Evolutionary conservation across 2,329 filamentous ascomycete genomes (phyloP).

Genomic region (Pseudocercospora fijiensis): DNA sequence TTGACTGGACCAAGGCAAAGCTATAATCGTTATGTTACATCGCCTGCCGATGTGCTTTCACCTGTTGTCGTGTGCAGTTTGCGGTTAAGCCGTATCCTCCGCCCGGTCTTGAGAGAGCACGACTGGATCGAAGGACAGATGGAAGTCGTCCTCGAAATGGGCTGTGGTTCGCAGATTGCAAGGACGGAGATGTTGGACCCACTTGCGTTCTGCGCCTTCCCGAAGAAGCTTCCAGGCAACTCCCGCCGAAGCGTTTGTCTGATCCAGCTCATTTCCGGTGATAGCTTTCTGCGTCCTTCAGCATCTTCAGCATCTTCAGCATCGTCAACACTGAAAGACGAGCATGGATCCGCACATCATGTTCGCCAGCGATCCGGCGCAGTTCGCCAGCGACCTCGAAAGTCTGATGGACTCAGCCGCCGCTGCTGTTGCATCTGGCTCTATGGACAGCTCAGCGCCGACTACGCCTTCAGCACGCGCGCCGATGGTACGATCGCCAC

Average conservation of each 20-base stretch:
- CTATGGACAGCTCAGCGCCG: not conserved
- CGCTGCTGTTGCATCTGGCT: constrained; percentile 10
- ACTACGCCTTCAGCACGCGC: not conserved
- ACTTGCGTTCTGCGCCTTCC: constrained; percentile 9
- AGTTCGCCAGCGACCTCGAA: constrained; percentile 20
- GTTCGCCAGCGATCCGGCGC: constrained; percentile 11
- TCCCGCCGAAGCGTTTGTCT: not conserved
- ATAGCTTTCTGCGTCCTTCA: not conserved
- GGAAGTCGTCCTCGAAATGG: not conserved
- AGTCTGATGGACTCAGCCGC: constrained; percentile 18
- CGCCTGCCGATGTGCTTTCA: not conserved
- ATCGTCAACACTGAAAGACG: not conserved
- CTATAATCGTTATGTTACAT: not conserved
- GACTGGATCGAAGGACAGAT: not conserved
- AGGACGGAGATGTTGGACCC: constrained; percentile 1
- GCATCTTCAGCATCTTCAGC: not conserved
- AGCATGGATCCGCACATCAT: constrained; percentile 18
- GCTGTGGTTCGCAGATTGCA: not conserved
- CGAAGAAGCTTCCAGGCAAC: constrained; percentile 7
- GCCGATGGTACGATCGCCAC: constrained; percentile 1
- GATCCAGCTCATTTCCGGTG: not conserved
- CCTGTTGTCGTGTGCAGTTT: not conserved
- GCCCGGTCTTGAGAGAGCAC: not conserved
- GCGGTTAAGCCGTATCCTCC: not conserved
- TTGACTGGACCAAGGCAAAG: not conserved